phyloP scores from a whole-genome alignment of 768 basidiomycete genomes.

The Pholiota microspora region DNA sequence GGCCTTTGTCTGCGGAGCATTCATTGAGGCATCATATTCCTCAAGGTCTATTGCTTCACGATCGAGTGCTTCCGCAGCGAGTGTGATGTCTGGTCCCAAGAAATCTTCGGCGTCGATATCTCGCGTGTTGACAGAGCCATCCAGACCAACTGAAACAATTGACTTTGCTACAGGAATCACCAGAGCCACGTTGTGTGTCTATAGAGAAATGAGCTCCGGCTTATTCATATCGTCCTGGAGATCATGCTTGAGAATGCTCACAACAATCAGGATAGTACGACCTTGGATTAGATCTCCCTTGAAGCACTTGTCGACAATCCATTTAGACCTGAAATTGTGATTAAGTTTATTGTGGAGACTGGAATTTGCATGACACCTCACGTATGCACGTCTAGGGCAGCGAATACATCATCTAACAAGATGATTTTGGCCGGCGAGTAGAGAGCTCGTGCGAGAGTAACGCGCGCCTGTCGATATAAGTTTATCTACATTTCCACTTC shows the following conservation, averaged over 20 bases:
- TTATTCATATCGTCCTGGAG: neutral
- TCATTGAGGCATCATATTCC: constrained; percentile 20
- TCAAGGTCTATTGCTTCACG: constrained; percentile 20
- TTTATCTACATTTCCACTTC: neutral
- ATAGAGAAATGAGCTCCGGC: neutral
- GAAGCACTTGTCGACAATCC: constrained; percentile 77
- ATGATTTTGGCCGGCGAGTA: constrained; percentile 54
- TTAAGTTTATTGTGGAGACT: neutral
- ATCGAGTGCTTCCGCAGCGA: constrained; percentile 17
- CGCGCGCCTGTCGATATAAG: constrained; percentile 43
- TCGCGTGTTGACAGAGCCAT: constrained; percentile 49
- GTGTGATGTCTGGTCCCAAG: neutral
- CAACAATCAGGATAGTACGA: constrained; percentile 80
- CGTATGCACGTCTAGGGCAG: constrained; percentile 49
- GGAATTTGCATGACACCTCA: constrained; percentile 12
- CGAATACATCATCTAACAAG: constrained; percentile 70
- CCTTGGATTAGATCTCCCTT: constrained; percentile 68
- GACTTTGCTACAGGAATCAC: constrained; percentile 47
- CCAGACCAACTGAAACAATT: constrained; percentile 48
- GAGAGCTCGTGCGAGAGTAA: constrained; percentile 41
- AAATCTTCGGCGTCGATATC: constrained; percentile 23
- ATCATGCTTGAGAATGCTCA: constrained; percentile 20
- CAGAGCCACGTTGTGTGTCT: constrained; percentile 50
- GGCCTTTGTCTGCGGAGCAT: neutral
- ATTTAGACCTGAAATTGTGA: constrained; percentile 58